phyloP scores from a whole-genome alignment of 23 red algal genomes.

The Gracilaria caudata region DNA sequence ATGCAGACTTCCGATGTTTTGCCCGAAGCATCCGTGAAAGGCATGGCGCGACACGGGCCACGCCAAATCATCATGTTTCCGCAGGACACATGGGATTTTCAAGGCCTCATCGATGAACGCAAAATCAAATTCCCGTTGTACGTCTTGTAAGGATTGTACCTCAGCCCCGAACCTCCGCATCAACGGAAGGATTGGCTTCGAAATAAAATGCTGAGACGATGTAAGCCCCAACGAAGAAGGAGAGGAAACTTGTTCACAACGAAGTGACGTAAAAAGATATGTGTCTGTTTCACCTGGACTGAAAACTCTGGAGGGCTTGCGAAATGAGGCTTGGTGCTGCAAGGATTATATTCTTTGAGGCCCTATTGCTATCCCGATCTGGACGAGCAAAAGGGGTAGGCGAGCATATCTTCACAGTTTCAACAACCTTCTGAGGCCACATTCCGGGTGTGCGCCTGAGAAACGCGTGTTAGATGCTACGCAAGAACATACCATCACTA shows the following conservation, averaged over 20 bases:
- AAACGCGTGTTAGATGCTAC: neutral
- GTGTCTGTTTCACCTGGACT: neutral
- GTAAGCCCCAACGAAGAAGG: too few relatives aligned
- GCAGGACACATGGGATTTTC: neutral
- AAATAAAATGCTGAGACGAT: neutral
- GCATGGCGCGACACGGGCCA: neutral
- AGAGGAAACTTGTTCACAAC: too few relatives aligned
- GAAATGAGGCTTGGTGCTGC: neutral
- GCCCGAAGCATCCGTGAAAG: too few relatives aligned
- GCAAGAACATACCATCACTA: neutral
- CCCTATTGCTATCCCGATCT: neutral
- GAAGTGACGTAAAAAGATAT: neutral
- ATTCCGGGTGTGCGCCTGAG: neutral
- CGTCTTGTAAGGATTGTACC: neutral
- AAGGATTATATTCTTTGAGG: conserved; percentile 1
- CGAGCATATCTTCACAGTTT: neutral
- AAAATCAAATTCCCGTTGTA: neutral
- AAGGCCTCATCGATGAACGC: neutral
- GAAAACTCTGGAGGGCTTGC: neutral
- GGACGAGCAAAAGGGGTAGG: neutral
- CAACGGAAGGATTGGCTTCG: neutral
- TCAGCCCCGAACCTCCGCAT: neutral
- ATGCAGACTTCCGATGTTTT: too few relatives aligned
- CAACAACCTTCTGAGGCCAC: neutral
- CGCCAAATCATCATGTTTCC: neutral